Base-by-base conservation (phyloP, 495 filamentous ascomycete genomes). In the Aspergillus wentii region DNA sequence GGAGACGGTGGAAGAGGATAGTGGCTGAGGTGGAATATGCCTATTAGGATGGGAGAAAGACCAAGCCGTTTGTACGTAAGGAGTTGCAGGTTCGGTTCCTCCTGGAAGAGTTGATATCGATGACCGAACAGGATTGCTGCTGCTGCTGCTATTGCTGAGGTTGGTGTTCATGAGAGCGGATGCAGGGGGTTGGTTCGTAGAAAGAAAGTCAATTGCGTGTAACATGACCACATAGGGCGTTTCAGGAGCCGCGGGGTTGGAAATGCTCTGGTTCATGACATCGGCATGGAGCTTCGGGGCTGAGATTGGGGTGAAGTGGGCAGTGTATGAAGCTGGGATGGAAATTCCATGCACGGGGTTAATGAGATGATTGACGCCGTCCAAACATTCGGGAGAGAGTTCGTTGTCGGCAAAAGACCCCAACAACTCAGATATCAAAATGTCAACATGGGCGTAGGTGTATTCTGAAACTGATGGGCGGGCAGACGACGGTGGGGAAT, bases 341-440 rank as follows among this genome's bases (percentile, higher is more conserved):
- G 87, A 95, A 40, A 99, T 92, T 17, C 94, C 92, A 56, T 86
- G 75, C 3, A 68, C 67, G 3, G 84, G 76, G 33, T 82, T 77
- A 3, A 97, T 71, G 38, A 95, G 80, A 42, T 87, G 80, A 51
- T 94, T 90, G 32, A 95, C 85, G 23, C 87, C 87, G 57, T 94
- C 88, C 22, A 94, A 66, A 50, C 88, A 94, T 64, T 99, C 87
- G 2, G 88, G 87, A 1, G 86, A 89, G 3, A 91, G 80, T 57
- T 94, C 88, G 52, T 94, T 92, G 61, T 94, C 87, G 35, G 76
- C 88, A 56, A 92, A 97, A 27, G 88, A 94, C 26, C 91, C 91
- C 1, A 99, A 73, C 1, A 99, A 79, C 56, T 99, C 92, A 1
- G 88, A 95, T 5, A 99, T 76, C 3, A 97, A 63, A 38, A 99